Conservation (phyloP, 169 alveolate species). For the Ichthyophthirius multifiliis region DNA sequence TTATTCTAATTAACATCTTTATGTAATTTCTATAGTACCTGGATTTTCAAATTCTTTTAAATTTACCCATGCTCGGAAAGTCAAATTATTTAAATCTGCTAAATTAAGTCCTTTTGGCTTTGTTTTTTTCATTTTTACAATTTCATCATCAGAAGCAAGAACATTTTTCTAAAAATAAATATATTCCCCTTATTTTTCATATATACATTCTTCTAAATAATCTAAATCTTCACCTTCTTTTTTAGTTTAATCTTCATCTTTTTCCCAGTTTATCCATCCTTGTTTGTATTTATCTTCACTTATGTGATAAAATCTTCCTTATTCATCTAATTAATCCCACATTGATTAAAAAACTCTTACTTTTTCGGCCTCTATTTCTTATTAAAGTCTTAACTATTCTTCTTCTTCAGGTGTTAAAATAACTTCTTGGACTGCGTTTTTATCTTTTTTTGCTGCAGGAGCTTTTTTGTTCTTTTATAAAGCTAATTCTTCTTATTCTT, state of each 20-base stretch:
- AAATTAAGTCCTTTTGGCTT: constrained; percentile 32
- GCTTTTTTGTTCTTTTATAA: constrained; percentile 7
- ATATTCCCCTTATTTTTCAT: constrained; percentile 40
- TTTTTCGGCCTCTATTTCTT: constrained; percentile 37
- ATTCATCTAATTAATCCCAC: constrained; percentile 37
- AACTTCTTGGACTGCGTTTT: constrained; percentile 21
- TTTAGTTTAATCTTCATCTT: background rate
- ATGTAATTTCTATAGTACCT: constrained; percentile 6
- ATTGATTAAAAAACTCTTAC: constrained; percentile 17
- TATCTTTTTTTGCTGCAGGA: constrained; percentile 12
- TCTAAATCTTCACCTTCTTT: constrained; percentile 13
- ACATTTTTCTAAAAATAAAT: constrained; percentile 27
- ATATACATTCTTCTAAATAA: constrained; percentile 24
- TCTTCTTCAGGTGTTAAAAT: constrained; percentile 35
- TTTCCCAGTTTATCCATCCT: constrained; percentile 24
- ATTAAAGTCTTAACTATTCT: constrained; percentile 11
- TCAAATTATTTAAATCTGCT: constrained; percentile 23
- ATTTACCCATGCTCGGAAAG: constrained; percentile 40
- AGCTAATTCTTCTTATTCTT: constrained; percentile 23
- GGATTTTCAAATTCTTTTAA: constrained; percentile 24
- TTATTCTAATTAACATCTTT: constrained; percentile 26
- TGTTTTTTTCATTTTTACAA: constrained; percentile 28
- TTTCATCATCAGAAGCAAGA: constrained; percentile 30
- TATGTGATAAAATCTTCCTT: constrained; percentile 16
- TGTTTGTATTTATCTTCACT: constrained; percentile 24